Percentiles rank a stretch among this genome's conserved stretches.
Evolutionary conservation across 306 rosid genomes (phyloP).

Genomic region (Crataegus laevigata): DNA sequence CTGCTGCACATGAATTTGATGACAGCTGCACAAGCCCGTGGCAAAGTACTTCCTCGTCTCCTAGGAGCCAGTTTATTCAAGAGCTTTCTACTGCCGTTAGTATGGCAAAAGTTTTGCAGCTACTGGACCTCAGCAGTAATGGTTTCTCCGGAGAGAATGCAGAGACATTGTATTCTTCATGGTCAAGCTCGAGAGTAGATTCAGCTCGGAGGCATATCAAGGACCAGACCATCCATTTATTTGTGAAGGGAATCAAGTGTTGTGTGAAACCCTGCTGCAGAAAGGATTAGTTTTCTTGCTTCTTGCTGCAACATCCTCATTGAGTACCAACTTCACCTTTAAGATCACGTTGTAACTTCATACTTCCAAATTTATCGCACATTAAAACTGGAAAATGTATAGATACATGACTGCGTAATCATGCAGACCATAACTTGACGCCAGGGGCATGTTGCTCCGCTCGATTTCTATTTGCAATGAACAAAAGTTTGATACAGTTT

Average conservation of each 20-base stretch:
- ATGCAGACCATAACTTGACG: too few relatives aligned
- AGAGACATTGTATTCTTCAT: slow-evolving; percentile 48
- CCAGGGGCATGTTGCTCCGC: too few relatives aligned
- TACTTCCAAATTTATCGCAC: too few relatives aligned
- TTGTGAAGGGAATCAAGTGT: slow-evolving; percentile 52
- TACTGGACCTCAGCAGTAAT: slow-evolving; percentile 73
- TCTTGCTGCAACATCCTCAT: not conserved
- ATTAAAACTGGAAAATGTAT: too few relatives aligned
- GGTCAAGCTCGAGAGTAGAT: slow-evolving; percentile 48
- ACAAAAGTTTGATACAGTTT: too few relatives aligned
- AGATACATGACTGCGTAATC: too few relatives aligned
- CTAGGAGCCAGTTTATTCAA: slow-evolving; percentile 28
- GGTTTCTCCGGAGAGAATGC: slow-evolving; percentile 46
- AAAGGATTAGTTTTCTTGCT: slow-evolving; percentile 27
- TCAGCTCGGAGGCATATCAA: slow-evolving; percentile 53
- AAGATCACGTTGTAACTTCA: too few relatives aligned
- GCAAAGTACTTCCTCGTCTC: slow-evolving; percentile 35
- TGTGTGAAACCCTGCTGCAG: slow-evolving; percentile 87
- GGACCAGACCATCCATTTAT: slow-evolving; percentile 47
- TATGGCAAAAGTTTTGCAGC: slow-evolving; percentile 45
- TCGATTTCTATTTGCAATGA: too few relatives aligned
- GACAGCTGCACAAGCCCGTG: slow-evolving; percentile 59
- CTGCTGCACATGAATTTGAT: slow-evolving; percentile 47
- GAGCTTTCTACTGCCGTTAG: slow-evolving; percentile 54
- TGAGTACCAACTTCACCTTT: too few relatives aligned